Percentiles rank a stretch among this genome's conserved stretches.
Conservation (phyloP, 495 filamentous ascomycete species). For the Penicillium verhagenii region DNA sequence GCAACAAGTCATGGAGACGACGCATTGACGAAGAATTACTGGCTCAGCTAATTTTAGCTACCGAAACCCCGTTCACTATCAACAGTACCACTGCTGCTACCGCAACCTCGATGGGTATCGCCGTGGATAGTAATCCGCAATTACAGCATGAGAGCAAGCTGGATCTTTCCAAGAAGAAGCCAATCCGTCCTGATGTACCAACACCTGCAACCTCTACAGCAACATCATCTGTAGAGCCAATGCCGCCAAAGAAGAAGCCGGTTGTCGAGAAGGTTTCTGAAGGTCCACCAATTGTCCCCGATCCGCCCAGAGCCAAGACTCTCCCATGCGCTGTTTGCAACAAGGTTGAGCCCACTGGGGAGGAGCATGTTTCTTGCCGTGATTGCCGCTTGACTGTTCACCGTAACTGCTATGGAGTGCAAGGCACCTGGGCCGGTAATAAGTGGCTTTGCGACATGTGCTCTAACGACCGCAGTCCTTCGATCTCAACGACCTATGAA, state of each 20-base stretch:
- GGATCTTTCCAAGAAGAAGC: slow-evolving; percentile 58
- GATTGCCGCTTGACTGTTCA: slow-evolving; percentile 94
- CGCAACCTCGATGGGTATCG: slow-evolving; percentile 44
- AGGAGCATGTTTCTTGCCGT: slow-evolving; percentile 72
- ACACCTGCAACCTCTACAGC: slow-evolving; percentile 46
- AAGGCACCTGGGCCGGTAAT: slow-evolving; percentile 61
- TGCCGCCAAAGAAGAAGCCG: slow-evolving; percentile 60
- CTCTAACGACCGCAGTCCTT: slow-evolving; percentile 82
- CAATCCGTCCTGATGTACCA: slow-evolving; percentile 50
- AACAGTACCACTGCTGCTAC: slow-evolving; percentile 45
- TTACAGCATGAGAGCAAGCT: slow-evolving; percentile 42
- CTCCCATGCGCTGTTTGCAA: slow-evolving; percentile 85
- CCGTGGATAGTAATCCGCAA: slow-evolving; percentile 40
- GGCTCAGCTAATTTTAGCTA: slow-evolving; percentile 67
- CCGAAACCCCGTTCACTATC: slow-evolving; percentile 48
- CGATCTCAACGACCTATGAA: slow-evolving; percentile 84
- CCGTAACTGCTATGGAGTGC: slow-evolving; percentile 84
- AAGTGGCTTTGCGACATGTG: slow-evolving; percentile 98
- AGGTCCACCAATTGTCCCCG: slow-evolving; percentile 59
- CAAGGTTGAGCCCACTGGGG: slow-evolving; percentile 65
- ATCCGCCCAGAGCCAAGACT: slow-evolving; percentile 71
- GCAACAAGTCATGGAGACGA: slow-evolving; percentile 82
- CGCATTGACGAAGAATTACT: slow-evolving; percentile 89
- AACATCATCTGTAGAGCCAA: slow-evolving; percentile 47
- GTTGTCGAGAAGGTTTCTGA: slow-evolving; percentile 24